These are phyloP conservation scores for Pseudocercospora musae DNA, from an alignment of 2,329 filamentous ascomycete genomes.

Conservation along the genomic window DNA sequence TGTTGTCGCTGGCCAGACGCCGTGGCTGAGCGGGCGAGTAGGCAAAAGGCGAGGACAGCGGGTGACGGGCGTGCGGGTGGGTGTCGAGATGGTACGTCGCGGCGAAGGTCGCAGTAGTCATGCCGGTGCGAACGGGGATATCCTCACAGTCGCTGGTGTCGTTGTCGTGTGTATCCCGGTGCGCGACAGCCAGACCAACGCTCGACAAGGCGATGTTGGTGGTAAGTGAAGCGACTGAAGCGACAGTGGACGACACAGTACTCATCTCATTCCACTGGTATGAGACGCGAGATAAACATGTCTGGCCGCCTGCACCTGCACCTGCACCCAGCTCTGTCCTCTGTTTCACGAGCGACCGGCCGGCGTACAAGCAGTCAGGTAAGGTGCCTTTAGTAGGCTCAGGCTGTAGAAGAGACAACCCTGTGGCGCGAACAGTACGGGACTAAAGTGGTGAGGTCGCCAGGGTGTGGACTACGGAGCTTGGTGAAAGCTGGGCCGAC, in stretches of 20 bases:
- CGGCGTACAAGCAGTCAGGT: not conserved
- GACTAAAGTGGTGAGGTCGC: not conserved
- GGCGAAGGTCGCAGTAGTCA: conserved; percentile 1
- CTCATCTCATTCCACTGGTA: conserved; percentile 14
- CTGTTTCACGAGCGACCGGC: conserved; percentile 10
- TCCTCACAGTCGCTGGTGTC: conserved; percentile 35
- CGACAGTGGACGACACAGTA: conserved; percentile 10
- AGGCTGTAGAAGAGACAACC: not conserved
- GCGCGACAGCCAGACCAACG: conserved; percentile 44
- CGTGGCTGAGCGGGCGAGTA: conserved; percentile 6
- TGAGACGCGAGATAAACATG: not conserved
- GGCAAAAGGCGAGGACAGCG: conserved; percentile 7
- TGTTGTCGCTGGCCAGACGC: conserved; percentile 15
- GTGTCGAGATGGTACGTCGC: conserved; percentile 8
- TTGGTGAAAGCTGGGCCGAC: not conserved
- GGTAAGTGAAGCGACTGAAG: conserved; percentile 58
- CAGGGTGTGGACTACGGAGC: not conserved
- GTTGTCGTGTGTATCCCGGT: conserved; percentile 15
- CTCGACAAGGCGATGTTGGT: conserved; percentile 57
- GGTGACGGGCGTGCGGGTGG: not conserved
- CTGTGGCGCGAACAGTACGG: conserved; percentile 3
- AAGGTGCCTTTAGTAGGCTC: not conserved
- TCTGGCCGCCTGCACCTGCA: conserved; percentile 1
- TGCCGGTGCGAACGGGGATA: not conserved
- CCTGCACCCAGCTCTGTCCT: conserved; percentile 6